Conservation (phyloP, 2,329 filamentous ascomycete genomes). For the Neoscytalidium dimidiatum region DNA sequence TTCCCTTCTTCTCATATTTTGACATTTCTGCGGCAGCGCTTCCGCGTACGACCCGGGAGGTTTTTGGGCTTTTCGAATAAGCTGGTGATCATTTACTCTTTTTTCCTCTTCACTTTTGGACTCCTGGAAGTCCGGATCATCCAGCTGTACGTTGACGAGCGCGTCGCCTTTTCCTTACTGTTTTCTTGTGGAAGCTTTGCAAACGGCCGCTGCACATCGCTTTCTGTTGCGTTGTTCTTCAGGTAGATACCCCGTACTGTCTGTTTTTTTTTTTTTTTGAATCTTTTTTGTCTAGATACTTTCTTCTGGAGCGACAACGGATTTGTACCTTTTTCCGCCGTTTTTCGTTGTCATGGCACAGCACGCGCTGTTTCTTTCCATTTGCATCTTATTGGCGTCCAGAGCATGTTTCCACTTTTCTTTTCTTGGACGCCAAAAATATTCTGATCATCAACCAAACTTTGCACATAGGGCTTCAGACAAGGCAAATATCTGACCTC, state of each 20-base stretch:
- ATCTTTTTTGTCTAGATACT: too few relatives aligned
- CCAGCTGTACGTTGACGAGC: background rate
- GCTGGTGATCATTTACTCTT: background rate
- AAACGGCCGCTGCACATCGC: background rate
- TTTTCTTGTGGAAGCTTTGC: background rate
- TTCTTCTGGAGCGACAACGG: background rate
- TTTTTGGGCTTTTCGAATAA: background rate
- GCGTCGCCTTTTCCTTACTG: background rate
- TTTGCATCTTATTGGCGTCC: background rate
- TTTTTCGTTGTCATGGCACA: background rate
- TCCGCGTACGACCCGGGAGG: background rate
- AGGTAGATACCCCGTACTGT: slow-evolving; percentile 14
- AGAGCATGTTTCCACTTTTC: background rate
- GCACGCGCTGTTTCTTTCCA: background rate
- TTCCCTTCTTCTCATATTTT: background rate
- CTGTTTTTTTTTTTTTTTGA: background rate
- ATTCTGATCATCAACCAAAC: background rate
- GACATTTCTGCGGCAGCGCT: background rate
- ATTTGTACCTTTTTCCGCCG: background rate
- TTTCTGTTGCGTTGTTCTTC: slow-evolving; percentile 15
- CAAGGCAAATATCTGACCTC: background rate
- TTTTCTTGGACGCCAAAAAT: background rate
- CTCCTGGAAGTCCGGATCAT: background rate
- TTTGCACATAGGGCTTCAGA: background rate
- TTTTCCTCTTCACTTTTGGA: background rate